These are phyloP conservation scores for Boletellus sp. DNA, from an alignment of 1,284 basidiomycete species.

Conservation along the genomic window DNA sequence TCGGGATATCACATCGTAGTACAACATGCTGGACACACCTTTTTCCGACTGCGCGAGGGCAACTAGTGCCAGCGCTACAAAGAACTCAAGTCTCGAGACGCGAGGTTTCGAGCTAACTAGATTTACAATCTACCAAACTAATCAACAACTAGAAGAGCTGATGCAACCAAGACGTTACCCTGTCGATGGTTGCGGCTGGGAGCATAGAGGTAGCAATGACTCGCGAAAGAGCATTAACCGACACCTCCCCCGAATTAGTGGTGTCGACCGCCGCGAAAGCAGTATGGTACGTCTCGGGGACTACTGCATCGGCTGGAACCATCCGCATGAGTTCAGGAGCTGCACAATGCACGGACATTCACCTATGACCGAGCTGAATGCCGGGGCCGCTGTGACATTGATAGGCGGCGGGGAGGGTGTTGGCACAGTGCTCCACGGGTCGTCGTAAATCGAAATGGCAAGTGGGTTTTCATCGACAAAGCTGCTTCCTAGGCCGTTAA, in stretches of 20 bases:
- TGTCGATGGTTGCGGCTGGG: constrained; percentile 78
- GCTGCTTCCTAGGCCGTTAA: constrained; percentile 60
- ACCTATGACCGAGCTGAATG: constrained; percentile 72
- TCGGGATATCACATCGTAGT: constrained; percentile 1
- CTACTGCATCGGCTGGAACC: constrained; percentile 62
- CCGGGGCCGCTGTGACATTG: constrained; percentile 43
- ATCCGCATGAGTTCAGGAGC: constrained; percentile 11
- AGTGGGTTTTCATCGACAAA: constrained; percentile 77
- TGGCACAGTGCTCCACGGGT: constrained; percentile 84
- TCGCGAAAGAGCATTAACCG: constrained; percentile 76
- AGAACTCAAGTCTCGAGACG: constrained; percentile 84
- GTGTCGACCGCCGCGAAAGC: constrained; percentile 73
- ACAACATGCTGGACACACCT: constrained; percentile 42
- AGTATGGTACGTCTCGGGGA: constrained; percentile 74
- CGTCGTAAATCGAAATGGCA: constrained; percentile 71
- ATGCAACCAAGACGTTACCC: constrained; percentile 43
- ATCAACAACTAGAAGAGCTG: constrained; percentile 10
- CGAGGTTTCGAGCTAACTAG: constrained; percentile 72
- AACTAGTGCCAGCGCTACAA: constrained; percentile 81
- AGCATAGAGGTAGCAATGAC: constrained; percentile 73
- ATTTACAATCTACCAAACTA: constrained; percentile 65
- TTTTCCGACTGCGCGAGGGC: constrained; percentile 80
- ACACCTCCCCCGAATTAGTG: constrained; percentile 64
- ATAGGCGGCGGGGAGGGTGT: constrained; percentile 67
- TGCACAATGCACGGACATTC: neutral